phyloP scores from a whole-genome alignment of 129 eudicot genomes.

The Pittosporum tobira region DNA sequence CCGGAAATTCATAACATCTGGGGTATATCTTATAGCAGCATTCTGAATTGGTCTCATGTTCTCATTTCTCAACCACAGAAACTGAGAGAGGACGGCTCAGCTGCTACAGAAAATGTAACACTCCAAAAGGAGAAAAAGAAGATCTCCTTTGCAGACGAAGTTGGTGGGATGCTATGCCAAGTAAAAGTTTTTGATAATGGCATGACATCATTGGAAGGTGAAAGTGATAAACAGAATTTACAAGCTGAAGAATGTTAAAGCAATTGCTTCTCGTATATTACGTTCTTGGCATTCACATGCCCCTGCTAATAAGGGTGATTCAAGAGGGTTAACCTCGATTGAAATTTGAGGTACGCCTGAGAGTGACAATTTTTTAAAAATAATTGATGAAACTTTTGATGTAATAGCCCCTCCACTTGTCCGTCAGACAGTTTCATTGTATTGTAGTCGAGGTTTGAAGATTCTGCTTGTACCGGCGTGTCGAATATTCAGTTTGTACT shows the following conservation, averaged over 20 bases:
- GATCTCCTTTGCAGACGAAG: constrained; percentile 88
- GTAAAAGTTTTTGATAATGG: constrained; percentile 42
- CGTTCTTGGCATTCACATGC: constrained; percentile 1
- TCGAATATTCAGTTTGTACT: too few species aligned
- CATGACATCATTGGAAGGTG: constrained; percentile 11
- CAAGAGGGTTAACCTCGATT: neutral
- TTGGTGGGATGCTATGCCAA: constrained; percentile 76
- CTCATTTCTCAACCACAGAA: constrained; percentile 23
- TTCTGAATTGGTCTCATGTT: constrained; percentile 3
- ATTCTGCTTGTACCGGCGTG: too few species aligned
- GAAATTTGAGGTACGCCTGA: neutral
- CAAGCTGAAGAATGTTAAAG: neutral
- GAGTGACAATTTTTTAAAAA: neutral
- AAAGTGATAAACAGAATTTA: neutral
- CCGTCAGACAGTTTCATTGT: too few species aligned
- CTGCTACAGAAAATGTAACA: constrained; percentile 17
- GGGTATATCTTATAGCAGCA: neutral
- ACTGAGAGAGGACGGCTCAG: constrained; percentile 29
- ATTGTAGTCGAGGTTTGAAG: too few species aligned
- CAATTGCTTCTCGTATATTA: constrained; percentile 2
- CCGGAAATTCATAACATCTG: neutral
- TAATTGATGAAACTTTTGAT: too few species aligned
- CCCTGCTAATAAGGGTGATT: constrained; percentile 4
- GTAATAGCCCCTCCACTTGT: too few species aligned
- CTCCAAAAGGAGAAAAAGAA: constrained; percentile 39